phyloP scores from a whole-genome alignment of 2,329 filamentous ascomycete genomes.

The Grosmannia serpens region DNA sequence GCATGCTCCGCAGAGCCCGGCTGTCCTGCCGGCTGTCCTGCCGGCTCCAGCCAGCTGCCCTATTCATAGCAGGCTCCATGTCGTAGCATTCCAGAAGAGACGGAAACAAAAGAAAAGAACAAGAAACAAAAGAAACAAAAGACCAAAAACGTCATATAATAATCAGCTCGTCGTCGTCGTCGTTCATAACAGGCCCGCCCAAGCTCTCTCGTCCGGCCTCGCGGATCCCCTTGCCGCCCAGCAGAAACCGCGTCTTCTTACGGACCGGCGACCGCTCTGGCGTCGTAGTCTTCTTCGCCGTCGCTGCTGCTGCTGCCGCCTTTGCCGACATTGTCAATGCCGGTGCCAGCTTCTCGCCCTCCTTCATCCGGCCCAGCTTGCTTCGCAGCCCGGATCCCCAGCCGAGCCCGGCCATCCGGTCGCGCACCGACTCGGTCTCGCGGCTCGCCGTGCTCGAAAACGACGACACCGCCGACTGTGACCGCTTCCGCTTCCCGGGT shows the following conservation, averaged over 20 bases:
- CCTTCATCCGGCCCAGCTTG: conserved; percentile 50
- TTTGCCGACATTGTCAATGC: too few relatives aligned
- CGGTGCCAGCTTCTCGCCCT: conserved; percentile 30
- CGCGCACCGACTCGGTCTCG: too few relatives aligned
- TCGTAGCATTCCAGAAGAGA: too few relatives aligned
- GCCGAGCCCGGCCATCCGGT: conserved; percentile 24
- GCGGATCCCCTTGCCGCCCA: conserved; percentile 62
- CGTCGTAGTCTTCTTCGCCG: background rate
- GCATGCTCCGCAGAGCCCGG: too few relatives aligned
- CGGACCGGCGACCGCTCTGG: conserved; percentile 35
- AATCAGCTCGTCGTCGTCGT: conserved; percentile 40
- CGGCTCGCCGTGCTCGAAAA: conserved; percentile 14
- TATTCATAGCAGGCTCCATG: too few relatives aligned
- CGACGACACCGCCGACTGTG: conserved; percentile 23
- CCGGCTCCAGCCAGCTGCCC: too few relatives aligned
- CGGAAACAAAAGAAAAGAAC: too few relatives aligned
- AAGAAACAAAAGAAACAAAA: too few relatives aligned
- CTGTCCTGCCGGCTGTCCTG: too few relatives aligned
- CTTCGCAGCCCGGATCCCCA: conserved; percentile 45
- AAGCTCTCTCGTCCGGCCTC: conserved; percentile 67
- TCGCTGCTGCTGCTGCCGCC: background rate
- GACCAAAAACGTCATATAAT: conserved; percentile 23
- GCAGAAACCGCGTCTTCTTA: conserved; percentile 72
- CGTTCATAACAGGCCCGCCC: conserved; percentile 35
- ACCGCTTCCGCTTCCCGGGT: conserved; percentile 52